Evolutionary conservation across 495 filamentous ascomycete species (phyloP).

Genomic region (Aspergillus leporis): DNA sequence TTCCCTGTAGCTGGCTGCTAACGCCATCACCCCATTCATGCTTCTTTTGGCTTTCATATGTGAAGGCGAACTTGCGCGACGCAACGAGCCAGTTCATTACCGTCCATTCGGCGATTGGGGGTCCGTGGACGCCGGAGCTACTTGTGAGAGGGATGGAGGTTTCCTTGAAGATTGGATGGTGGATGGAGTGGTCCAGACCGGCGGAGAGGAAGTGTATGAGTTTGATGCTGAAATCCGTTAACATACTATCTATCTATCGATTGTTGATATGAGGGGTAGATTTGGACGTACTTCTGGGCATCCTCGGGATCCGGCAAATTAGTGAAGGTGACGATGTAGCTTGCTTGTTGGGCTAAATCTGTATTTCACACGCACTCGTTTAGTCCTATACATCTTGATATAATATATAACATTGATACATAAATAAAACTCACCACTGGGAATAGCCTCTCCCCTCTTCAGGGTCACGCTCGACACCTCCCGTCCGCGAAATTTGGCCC

Average conservation of each 20-base stretch:
- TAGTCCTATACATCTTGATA: background rate
- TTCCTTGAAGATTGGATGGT: slow-evolving; percentile 63
- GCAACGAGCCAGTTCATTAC: slow-evolving; percentile 57
- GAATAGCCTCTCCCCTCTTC: slow-evolving; percentile 12
- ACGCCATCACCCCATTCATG: slow-evolving; percentile 37
- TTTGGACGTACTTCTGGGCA: slow-evolving; percentile 16
- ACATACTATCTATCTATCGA: background rate
- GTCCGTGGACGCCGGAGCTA: slow-evolving; percentile 75
- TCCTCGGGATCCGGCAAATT: slow-evolving; percentile 24
- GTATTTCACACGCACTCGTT: background rate
- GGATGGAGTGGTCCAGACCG: slow-evolving; percentile 67
- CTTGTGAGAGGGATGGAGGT: slow-evolving; percentile 68
- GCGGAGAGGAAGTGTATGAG: slow-evolving; percentile 76
- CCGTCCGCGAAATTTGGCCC: slow-evolving; percentile 17
- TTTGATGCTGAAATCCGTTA: slow-evolving; percentile 50
- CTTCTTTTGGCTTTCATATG: slow-evolving; percentile 47
- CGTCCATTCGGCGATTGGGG: slow-evolving; percentile 82
- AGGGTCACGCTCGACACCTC: slow-evolving; percentile 14
- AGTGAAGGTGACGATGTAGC: slow-evolving; percentile 18
- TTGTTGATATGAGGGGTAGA: no score
- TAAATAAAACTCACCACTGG: slow-evolving; percentile 13
- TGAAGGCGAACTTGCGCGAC: slow-evolving; percentile 50
- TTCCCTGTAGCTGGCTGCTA: slow-evolving; percentile 16
- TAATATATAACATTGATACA: background rate
- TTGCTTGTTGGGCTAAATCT: slow-evolving; percentile 20